A percentile compares a stretch with the other conserved stretches of the same genome.
Evolutionary conservation across 768 basidiomycete genomes (phyloP).

Genomic region (Pleurotus djamor): DNA sequence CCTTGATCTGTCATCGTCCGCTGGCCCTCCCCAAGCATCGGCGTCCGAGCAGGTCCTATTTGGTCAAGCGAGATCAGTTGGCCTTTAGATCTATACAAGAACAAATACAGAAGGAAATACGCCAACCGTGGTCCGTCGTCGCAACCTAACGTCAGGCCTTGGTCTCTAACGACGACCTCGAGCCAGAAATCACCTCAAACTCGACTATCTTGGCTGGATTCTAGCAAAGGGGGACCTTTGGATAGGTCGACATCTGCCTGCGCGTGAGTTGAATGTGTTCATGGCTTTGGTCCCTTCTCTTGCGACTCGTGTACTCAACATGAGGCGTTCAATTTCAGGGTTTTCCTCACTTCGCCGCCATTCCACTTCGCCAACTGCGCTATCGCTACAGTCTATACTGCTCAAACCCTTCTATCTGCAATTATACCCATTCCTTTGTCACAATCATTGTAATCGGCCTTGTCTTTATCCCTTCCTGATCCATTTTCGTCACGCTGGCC

Average conservation of each 20-base stretch:
- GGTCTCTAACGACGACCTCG: constrained; percentile 1
- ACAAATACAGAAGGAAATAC: background rate
- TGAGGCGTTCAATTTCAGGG: background rate
- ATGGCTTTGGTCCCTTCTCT: background rate
- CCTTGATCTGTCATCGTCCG: too few species aligned
- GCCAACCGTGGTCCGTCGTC: background rate
- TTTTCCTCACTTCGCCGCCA: constrained; percentile 1
- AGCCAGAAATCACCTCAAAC: background rate
- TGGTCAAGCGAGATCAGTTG: background rate
- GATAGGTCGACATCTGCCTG: background rate
- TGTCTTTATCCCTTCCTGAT: background rate
- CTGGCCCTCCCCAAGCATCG: background rate
- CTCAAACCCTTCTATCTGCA: background rate
- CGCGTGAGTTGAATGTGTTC: background rate
- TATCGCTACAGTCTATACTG: background rate
- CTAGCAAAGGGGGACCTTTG: background rate
- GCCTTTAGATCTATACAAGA: background rate
- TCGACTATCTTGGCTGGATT: background rate
- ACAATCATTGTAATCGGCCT: constrained; percentile 4
- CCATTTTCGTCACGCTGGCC: constrained; percentile 6
- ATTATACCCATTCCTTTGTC: constrained; percentile 1
- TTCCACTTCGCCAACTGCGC: background rate
- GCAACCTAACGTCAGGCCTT: background rate
- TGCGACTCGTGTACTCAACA: constrained; percentile 1
- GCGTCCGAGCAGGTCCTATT: background rate